phyloP scores from a whole-genome alignment of 2,329 filamentous ascomycete genomes.

The Fusarium sp. region DNA sequence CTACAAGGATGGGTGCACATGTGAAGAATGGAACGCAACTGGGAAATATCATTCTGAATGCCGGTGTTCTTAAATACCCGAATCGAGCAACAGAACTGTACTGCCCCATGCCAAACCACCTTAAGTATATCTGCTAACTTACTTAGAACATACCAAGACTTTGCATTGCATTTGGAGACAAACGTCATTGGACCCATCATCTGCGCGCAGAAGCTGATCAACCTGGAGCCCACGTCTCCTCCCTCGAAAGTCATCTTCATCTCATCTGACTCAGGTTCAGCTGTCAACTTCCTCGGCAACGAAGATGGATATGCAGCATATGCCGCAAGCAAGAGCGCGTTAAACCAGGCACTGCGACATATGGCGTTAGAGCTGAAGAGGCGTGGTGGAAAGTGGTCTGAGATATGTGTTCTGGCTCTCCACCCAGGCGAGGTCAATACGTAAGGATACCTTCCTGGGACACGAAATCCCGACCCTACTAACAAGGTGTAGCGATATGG shows the following conservation, averaged over 20 bases:
- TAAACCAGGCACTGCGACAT: not conserved
- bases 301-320: not conserved
- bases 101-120: fast-evolving
- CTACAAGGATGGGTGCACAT: fast-evolving
- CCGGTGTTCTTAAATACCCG: not conserved
- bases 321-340: not conserved
- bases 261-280: not conserved
- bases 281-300: not conserved
- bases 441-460: fast-evolving
- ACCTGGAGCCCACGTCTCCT: not conserved
- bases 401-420: not conserved
- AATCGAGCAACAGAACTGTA: not conserved
- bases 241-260: not conserved
- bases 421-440: not conserved
- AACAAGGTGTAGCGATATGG: fast-evolving
- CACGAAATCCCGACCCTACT: fast-evolving
- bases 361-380: not conserved
- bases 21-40: fast-evolving
- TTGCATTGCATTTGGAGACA: not conserved
- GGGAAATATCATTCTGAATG: not conserved
- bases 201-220: not conserved
- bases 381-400: not conserved
- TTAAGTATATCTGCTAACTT: fast-evolving
- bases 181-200: not conserved
- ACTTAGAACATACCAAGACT: not conserved